Evolutionary conservation across 768 basidiomycete genomes (phyloP).

Genomic region (Rhodotorula diobovata): DNA sequence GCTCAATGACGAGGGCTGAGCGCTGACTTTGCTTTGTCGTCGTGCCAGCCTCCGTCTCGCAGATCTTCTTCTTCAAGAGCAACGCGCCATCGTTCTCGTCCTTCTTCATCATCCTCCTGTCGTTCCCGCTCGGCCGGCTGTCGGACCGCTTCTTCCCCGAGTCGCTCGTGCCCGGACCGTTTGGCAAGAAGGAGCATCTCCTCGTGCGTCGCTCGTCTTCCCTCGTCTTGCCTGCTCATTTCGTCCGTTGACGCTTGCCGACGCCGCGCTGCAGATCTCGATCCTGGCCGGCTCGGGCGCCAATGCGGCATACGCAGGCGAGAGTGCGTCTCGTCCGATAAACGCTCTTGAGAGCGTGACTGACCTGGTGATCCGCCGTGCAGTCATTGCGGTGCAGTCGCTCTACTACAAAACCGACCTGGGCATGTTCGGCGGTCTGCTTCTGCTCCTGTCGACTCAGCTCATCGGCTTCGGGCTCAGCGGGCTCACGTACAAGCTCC

Average conservation of each 20-base stretch:
- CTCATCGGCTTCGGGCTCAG: constrained; percentile 45
- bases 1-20: not conserved
- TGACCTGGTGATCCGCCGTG: no score
- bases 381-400: constrained; percentile 44
- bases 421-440: constrained; percentile 36
- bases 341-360: no score
- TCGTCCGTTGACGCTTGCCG: not conserved
- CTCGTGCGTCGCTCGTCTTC: constrained; percentile 16
- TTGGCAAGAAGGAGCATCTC: constrained; percentile 44
- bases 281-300: constrained; percentile 29
- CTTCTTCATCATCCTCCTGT: constrained; percentile 43
- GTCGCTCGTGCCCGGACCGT: constrained; percentile 42
- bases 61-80: constrained; percentile 45
- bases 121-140: constrained; percentile 42
- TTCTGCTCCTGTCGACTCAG: constrained; percentile 44
- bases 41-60: constrained; percentile 40
- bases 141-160: constrained; percentile 38
- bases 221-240: not conserved
- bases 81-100: constrained; percentile 43
- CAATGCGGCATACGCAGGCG: constrained; percentile 44
- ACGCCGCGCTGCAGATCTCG: not conserved
- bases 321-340: no score
- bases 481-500: constrained; percentile 40
- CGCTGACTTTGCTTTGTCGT: not conserved
- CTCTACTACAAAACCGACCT: constrained; percentile 43